A percentile compares a stretch with the other conserved stretches of the same genome.
Evolutionary conservation across 768 basidiomycete genomes (phyloP).

Genomic region (Galerina marginata): DNA sequence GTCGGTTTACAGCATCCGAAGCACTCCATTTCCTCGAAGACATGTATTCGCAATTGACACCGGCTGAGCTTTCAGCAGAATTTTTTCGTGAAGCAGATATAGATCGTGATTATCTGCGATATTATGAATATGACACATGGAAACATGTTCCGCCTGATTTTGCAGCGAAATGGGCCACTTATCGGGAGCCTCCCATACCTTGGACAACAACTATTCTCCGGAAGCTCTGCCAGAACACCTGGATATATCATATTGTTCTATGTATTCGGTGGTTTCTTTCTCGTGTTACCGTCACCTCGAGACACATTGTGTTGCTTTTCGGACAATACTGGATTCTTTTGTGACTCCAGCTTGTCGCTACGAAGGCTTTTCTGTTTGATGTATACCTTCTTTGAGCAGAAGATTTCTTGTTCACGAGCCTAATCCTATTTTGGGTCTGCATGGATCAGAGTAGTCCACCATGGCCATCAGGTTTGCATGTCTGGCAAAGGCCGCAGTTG

Average conservation of each 20-base stretch:
- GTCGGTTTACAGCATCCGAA: too few relatives aligned
- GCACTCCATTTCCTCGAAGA: too few relatives aligned
- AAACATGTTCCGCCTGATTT: slow-evolving; percentile 20
- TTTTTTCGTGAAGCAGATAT: too few relatives aligned
- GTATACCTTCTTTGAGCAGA: slow-evolving; percentile 26
- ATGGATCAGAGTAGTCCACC: too few relatives aligned
- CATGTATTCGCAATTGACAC: neutral
- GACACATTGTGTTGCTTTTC: neutral
- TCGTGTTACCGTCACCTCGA: neutral
- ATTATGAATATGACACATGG: slow-evolving; percentile 24
- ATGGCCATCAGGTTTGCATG: too few relatives aligned
- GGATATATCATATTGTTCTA: neutral
- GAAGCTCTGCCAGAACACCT: slow-evolving; percentile 17
- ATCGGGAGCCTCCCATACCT: slow-evolving; percentile 20
- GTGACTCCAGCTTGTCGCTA: slow-evolving; percentile 21
- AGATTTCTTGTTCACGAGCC: neutral
- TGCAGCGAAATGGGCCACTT: slow-evolving; percentile 24
- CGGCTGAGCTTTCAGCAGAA: neutral
- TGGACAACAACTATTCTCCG: slow-evolving; percentile 11
- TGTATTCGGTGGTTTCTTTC: neutral
- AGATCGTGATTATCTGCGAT: neutral
- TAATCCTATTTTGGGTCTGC: too few relatives aligned
- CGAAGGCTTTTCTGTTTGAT: too few relatives aligned
- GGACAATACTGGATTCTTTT: neutral
- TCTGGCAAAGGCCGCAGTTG: too few relatives aligned